Base-by-base conservation (phyloP, 768 basidiomycete genomes). In the Boletus edulis region DNA sequence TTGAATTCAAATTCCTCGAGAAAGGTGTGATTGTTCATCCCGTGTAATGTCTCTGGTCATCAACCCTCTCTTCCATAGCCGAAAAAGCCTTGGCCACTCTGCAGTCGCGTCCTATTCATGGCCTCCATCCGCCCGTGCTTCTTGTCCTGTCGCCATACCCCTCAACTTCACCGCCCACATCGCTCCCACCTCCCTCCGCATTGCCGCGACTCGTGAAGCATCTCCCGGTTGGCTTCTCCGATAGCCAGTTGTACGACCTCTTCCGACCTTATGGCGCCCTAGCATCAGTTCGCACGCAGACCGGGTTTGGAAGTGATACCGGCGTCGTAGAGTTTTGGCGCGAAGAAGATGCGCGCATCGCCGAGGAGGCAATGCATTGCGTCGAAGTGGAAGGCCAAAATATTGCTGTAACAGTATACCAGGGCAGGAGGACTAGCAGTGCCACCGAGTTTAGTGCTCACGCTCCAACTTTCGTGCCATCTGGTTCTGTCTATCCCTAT, bases 41-140 rank as follows among this genome's bases (percentile, higher is more conserved):
- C 52, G 48, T 55, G 38, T 39, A 12, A 56, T 46, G 27, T 51
- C 37, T 46, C 29, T 51, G 17, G 47, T 60, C 34, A 55, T 60
- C 41, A 12, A 61, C 43, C 8, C 13, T 20, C 20, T 46, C 31
- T 31, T 57, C 31, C 34, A 13, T 54, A 94, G 93, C 93, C 58
- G 91, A 94, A 73, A 94, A 92, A 71, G 93, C 93, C 14, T 78
- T 94, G 24, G 86, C 91, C 14, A 93, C 87, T 11, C 77, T 94
- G 45, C 88, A 93, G 70, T 81, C 83, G 60, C 86, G 88, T 60
- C 81, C 81, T 41, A 78, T 93, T 40, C 86, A 85, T 12, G 81
- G 77, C 49, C 66, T 83, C 22, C 72, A 76, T 18, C 84, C 87
- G 2, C 75, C 83, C 3, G 82, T 85, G 2, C 72, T 75, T 50